Evolutionary conservation across 176 grass and related monocot genomes (phyloP), one percentile per base, ranked within the genome.

Genomic region (Bothriochloa decipiens): DNA sequence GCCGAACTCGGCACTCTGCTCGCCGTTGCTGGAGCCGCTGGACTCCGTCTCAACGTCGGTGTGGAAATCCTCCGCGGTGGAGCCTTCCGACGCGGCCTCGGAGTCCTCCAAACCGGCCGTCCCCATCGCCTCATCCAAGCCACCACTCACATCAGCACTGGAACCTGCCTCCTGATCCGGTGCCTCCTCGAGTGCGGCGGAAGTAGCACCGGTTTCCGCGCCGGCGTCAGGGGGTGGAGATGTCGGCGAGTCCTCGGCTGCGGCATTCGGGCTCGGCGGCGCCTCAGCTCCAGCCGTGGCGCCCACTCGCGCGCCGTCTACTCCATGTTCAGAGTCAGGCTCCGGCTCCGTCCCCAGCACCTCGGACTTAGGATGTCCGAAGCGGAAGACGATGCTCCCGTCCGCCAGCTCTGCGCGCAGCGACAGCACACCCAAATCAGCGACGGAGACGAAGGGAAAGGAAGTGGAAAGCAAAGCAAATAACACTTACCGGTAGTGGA

Each of bases 341-440:
- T 53, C 72, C 26, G 16, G 45, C 28, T 11, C 72, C 26, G 26
- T 18, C 27, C 41, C 65, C 29, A 75, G 29, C 42, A 69, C 67
- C 13, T 84, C 88, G 32, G 27, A 68, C 63, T 72, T 72, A 8
- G 76, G 47, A 63, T 78, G 82, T 7, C 61, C 76, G 80, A 97
- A 97, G 72, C 64, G 85, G 86, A 94, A 97, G 14, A 97, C 72
- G 66, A 94, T 85, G 76, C 94, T 97, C 40, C 91, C 94, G 81
- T 97, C 94, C 28, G 85, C n/a, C 39, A 85, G 85, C 83, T 97
- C 94, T 97, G 60, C 47, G 50, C 25, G 77, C 77, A 26, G 68
- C 49, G 18, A 22, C 3, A 69, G 46, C 80, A 32, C 71, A 17
- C 46, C 57, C 18, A 50, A 66, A 69, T 77, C 66, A 78, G 76